Evolutionary conservation across 2,329 filamentous ascomycete genomes (phyloP), one percentile per base, ranked within the genome.

Genomic region (Diaporthe sp.): DNA sequence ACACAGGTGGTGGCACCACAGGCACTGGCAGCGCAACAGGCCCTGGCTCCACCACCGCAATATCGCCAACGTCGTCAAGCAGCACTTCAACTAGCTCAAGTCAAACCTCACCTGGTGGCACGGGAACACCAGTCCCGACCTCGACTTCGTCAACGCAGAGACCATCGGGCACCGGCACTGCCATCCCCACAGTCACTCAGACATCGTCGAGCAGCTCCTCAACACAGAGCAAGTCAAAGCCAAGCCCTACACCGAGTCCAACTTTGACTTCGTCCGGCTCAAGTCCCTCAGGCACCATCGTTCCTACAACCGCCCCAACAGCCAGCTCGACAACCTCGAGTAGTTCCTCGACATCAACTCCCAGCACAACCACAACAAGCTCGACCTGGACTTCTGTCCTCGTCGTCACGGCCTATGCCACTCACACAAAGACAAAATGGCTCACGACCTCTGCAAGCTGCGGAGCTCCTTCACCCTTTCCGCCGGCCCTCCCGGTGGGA

Each of bases 381-480:
- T 17, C 61, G 25, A 38, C 33, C 22, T 7, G 10, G 33, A 58
- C 9, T 22, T 35, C 61, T 50, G 28, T 66, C 13, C 4, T 17
- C 7, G 42, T 66, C 19, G 42, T 66, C 25, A 66, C 61, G 12
- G 61, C 42, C 0, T 50, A 3, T 33, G 42, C 61, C 12, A 66
- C 61, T 50, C 28, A 50, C 19, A 66, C 61, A 22, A 50, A n/a
- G 25, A 35, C 45, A 17, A 33, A 50, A 15, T 66, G 22, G 3
- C 25, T 19, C 19, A 66, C 61, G 22, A 33, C 19, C 8, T n/a
- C 61, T n/a, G 42, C 30, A 12, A 17, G 35, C 10, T 35, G 42
- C 12, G 61, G 61, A n/a, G 4, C 61, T n/a, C 61, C 61, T 15
- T 47, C 61, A 9, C 28, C 61, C 13, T 66, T 66, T 19, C 61